Base-by-base conservation (phyloP, 108 stramenopile species). In the Aurantiochytrium sp. region DNA sequence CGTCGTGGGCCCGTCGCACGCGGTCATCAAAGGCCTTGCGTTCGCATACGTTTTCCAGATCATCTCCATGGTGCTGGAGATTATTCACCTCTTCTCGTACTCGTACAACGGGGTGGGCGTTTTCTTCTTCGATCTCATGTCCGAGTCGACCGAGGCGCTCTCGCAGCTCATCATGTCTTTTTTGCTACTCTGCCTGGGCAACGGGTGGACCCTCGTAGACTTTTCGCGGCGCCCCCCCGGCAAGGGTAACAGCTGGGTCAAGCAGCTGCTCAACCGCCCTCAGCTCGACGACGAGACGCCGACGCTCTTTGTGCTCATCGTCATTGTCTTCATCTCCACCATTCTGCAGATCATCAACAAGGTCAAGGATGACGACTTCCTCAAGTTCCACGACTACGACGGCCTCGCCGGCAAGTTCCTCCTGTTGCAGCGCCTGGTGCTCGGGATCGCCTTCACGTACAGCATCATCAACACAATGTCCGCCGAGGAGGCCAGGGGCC, bases 101-200 rank as follows among this genome's bases (percentile, higher is more conserved):
- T 48, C 42, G 6, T 41, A 48, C 45, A 81, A 81, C 2, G 73
- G 73, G 19, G 6, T 19, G 15, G 73, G 73, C 24, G 73, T 81
- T 24, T 81, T 81, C 24, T 6, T 81, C 24, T 81, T 81, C 24
- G 73, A 81, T 1, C 30, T 81, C 42, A 27, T 48, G n/a, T 81
- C 73, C 17, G 73, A 81, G 45, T 48, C 45, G 12, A 27, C 30
- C 1, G 73, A 81, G 45, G 73, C 42, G 45, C 45, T 81, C 73
- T 81, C 73, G 39, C 73, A 81, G 45, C 73, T 81, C 45, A 81
- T 81, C 73, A 81, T 81, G 42, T 48, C 42, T 12, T 81, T 81
- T 30, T 48, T 24, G 42, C 45, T 81, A 6, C 45, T 81, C 2
- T 81, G 73, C 73, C 73, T 81, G 10, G 73, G 42, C 39, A 81